These are phyloP conservation scores for Baudoinia panamericana DNA, from an alignment of 495 filamentous ascomycete species.

Conservation along the genomic window DNA sequence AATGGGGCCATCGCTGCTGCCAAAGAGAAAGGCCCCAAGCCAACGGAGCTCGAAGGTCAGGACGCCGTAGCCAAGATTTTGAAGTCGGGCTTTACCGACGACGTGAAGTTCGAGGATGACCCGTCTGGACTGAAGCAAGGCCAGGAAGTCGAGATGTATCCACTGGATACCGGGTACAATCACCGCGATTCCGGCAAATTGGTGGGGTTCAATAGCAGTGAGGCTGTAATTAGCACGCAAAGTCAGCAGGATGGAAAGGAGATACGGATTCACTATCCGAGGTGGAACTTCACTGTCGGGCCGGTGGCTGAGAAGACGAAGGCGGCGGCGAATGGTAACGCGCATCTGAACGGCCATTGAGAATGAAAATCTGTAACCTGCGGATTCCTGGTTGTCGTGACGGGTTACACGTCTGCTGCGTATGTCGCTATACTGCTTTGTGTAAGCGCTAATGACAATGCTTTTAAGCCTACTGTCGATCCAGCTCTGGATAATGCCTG, in stretches of 20 bases:
- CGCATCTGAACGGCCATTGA: too few relatives aligned
- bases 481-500: constrained; percentile 50
- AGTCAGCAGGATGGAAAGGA: constrained; percentile 29
- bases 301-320: too few relatives aligned
- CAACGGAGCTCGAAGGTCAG: constrained; percentile 32
- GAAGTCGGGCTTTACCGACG: constrained; percentile 27
- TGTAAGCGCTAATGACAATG: too few relatives aligned
- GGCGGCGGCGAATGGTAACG: too few relatives aligned
- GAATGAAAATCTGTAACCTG: too few relatives aligned
- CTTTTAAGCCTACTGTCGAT: constrained; percentile 27
- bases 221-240: constrained; percentile 40
- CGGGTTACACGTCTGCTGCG: too few relatives aligned
- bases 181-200: constrained; percentile 41
- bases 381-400: too few relatives aligned
- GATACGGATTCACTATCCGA: constrained; percentile 42
- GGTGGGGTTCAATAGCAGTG: constrained; percentile 33
- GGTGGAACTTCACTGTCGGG: constrained; percentile 23
- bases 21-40: constrained; percentile 23
- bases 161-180: constrained; percentile 41
- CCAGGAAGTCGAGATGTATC: constrained; percentile 38
- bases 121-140: constrained; percentile 36
- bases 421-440: too few relatives aligned
- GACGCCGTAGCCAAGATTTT: constrained; percentile 37
- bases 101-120: constrained; percentile 31
- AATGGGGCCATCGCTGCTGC: constrained; percentile 24